These are phyloP conservation scores for Talaromyces funiculosus DNA, from an alignment of 2,329 filamentous ascomycete genomes.

Conservation along the genomic window DNA sequence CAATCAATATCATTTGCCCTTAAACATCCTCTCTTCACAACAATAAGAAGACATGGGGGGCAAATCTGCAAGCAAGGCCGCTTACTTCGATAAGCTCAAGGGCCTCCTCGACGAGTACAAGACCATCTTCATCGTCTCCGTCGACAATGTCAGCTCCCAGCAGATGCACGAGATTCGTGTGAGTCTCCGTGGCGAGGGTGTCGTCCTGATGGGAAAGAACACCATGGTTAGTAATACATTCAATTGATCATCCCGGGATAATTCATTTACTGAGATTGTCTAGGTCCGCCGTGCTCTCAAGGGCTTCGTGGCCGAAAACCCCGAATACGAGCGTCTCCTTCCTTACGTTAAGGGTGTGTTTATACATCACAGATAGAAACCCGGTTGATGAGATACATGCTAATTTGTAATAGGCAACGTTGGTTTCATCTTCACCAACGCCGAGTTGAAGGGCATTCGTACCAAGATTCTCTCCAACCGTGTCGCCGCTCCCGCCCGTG, in stretches of 20 bases:
- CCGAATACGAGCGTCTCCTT: conserved; percentile 97
- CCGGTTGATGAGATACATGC: neutral
- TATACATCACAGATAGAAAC: neutral
- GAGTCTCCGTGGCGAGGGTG: conserved; percentile 81
- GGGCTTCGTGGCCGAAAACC: conserved; percentile 82
- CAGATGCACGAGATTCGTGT: conserved; percentile 99
- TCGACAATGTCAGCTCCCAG: conserved; percentile 99
- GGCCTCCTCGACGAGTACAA: conserved; percentile 90
- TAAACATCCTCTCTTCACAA: conserved; percentile 96
- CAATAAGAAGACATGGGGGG: conserved; percentile 97
- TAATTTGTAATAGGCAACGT: conserved; percentile 62
- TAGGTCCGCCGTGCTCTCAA: conserved; percentile 94
- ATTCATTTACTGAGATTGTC: conserved; percentile 7
- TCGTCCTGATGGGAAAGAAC: conserved; percentile 99
- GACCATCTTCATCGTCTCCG: conserved; percentile 93
- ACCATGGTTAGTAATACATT: conserved; percentile 68
- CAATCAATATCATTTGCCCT: conserved; percentile 64
- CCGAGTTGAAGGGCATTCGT: conserved; percentile 83
- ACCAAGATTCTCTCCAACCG: conserved; percentile 95
- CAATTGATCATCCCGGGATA: conserved; percentile 9
- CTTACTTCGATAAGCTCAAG: conserved; percentile 99
- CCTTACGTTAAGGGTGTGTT: conserved; percentile 75
- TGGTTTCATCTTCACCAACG: conserved; percentile 99
- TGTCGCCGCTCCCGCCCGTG: conserved; percentile 95
- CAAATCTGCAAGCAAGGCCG: conserved; percentile 89